phyloP scores from a whole-genome alignment of 2,329 filamentous ascomycete species.

The Neofusicoccum kwambonambiense region DNA sequence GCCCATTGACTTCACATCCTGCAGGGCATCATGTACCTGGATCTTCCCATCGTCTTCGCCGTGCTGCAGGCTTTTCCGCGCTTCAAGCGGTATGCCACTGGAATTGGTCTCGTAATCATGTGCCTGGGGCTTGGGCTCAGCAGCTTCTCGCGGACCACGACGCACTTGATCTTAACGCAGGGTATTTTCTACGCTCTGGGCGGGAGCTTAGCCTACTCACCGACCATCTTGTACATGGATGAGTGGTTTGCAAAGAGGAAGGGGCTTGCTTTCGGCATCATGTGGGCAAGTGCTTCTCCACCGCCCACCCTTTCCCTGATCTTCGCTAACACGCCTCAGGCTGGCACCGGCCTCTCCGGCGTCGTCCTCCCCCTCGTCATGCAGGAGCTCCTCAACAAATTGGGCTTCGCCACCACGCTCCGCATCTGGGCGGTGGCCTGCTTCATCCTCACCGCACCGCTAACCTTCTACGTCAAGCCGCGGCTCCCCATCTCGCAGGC shows the following conservation, averaged over 20 bases:
- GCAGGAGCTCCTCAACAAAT: slow-evolving; percentile 37
- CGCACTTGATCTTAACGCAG: slow-evolving; percentile 59
- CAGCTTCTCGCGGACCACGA: slow-evolving; percentile 54
- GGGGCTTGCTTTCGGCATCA: slow-evolving; percentile 61
- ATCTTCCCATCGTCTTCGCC: slow-evolving; percentile 41
- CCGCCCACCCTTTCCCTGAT: neutral
- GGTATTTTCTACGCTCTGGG: slow-evolving; percentile 62
- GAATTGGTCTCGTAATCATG: slow-evolving; percentile 38
- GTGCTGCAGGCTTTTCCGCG: slow-evolving; percentile 34
- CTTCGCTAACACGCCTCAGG: slow-evolving; percentile 7
- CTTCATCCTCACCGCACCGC: slow-evolving; percentile 31
- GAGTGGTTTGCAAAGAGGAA: slow-evolving; percentile 62
- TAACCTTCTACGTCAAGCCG: slow-evolving; percentile 34
- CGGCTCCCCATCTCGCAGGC: slow-evolving; percentile 30
- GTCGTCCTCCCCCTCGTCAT: slow-evolving; percentile 45
- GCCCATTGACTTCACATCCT: neutral
- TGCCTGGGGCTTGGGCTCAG: slow-evolving; percentile 36
- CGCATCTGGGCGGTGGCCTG: slow-evolving; percentile 38
- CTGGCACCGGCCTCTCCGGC: slow-evolving; percentile 42
- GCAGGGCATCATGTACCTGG: slow-evolving; percentile 46
- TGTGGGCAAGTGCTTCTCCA: slow-evolving; percentile 46
- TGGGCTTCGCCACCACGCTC: slow-evolving; percentile 44
- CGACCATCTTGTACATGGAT: slow-evolving; percentile 59
- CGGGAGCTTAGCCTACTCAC: slow-evolving; percentile 55
- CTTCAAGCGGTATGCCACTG: slow-evolving; percentile 29